Base-by-base conservation (phyloP, 2,329 filamentous ascomycete species). In the Exophiala lecanii-corni region DNA sequence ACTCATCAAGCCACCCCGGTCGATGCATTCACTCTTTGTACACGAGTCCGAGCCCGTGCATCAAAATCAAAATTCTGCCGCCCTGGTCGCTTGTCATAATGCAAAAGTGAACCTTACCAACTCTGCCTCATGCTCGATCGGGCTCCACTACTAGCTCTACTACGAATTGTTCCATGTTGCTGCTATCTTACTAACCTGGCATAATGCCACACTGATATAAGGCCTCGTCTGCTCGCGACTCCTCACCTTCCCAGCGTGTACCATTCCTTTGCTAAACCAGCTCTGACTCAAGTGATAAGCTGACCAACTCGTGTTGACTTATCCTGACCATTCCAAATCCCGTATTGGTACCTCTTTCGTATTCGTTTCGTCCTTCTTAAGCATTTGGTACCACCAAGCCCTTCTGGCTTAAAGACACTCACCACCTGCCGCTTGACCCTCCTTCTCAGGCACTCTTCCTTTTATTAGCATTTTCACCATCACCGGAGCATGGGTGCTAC, bases 401-500 rank as follows among this genome's bases (percentile, higher is more conserved):
- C n/a, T n/a, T n/a, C n/a, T n/a, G n/a, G n/a, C n/a, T n/a, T n/a
- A n/a, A n/a, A n/a, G n/a, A n/a, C n/a, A 5, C 30, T 32, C n/a
- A 32, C 30, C 30, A 32, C 30, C n/a, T n/a, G n/a, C n/a, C n/a
- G n/a, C n/a, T n/a, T n/a, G n/a, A n/a, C n/a, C n/a, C n/a, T n/a
- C n/a, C n/a, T n/a, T n/a, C n/a, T n/a, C n/a, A n/a, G n/a, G n/a
- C n/a, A n/a, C n/a, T n/a, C n/a, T n/a, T n/a, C n/a, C n/a, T n/a
- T n/a, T n/a, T n/a, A n/a, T n/a, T n/a, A n/a, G n/a, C n/a, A n/a
- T n/a, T n/a, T n/a, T n/a, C n/a, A n/a, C n/a, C n/a, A n/a, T n/a
- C n/a, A n/a, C n/a, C n/a, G n/a, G n/a, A n/a, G n/a, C 13, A 51
- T 49, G 49, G 49, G 49, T 18, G 42, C 49, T 26, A 43, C 36